phyloP scores from a whole-genome alignment of 148 eudicot genomes.

The Silene latifolia region DNA sequence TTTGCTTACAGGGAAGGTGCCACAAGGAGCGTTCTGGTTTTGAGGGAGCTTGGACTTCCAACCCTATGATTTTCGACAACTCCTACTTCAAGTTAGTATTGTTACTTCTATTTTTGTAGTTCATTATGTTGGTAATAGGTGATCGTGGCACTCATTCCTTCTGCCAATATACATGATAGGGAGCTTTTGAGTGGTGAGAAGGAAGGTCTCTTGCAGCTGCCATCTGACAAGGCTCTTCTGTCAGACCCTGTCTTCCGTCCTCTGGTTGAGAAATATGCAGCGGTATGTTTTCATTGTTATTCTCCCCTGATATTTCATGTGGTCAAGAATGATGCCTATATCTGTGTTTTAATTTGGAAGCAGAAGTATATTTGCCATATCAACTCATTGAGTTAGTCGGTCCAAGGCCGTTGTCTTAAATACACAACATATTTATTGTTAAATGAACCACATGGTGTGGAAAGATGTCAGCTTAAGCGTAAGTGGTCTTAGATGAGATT shows the following conservation, averaged over 20 bases:
- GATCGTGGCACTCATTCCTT: background rate
- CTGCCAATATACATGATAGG: constrained; percentile 27
- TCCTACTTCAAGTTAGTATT: constrained; percentile 70
- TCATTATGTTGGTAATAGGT: too few relatives aligned
- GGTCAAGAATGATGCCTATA: too few relatives aligned
- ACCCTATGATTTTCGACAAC: constrained; percentile 87
- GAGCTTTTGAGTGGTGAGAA: constrained; percentile 90
- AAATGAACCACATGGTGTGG: too few relatives aligned
- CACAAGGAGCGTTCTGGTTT: constrained; percentile 99
- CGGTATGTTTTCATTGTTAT: constrained; percentile 37
- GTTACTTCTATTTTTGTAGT: too few relatives aligned
- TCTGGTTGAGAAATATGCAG: constrained; percentile 85
- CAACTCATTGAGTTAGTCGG: too few relatives aligned
- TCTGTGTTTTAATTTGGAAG: too few relatives aligned
- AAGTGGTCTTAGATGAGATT: too few relatives aligned
- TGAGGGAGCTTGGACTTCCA: constrained; percentile 91
- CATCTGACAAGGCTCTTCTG: constrained; percentile 87
- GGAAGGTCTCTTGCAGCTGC: constrained; percentile 84
- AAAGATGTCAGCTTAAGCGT: too few relatives aligned
- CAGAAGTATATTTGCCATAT: too few relatives aligned
- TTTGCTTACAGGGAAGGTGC: constrained; percentile 69
- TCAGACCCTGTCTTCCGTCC: constrained; percentile 74
- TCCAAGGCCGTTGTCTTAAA: too few relatives aligned
- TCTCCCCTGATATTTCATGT: background rate
- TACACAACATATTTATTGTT: too few relatives aligned